Percentiles rank a stretch among this genome's conserved stretches.
Conservation (phyloP, 73 alveolate species). For the Paramecium primaurelia region DNA sequence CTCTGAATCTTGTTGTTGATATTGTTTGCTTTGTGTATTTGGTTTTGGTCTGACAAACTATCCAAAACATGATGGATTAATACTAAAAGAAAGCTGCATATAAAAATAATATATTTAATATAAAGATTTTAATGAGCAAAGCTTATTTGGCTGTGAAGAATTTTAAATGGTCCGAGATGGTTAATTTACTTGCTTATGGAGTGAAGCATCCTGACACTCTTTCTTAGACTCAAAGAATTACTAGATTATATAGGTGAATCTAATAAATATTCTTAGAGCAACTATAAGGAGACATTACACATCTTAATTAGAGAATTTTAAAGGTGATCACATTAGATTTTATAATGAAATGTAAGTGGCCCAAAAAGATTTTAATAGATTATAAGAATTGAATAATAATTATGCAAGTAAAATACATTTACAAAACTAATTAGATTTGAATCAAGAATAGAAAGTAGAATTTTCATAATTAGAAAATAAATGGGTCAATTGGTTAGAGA, state of each 20-base stretch:
- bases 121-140: constrained; percentile 52
- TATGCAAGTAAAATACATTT: neutral
- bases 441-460: neutral
- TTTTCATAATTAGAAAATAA: neutral
- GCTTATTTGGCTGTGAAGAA: constrained; percentile 61
- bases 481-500: constrained; percentile 30
- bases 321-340: neutral
- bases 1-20: neutral
- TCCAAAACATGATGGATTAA: neutral
- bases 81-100: neutral
- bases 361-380: constrained; percentile 35
- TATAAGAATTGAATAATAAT: constrained; percentile 27
- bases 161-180: constrained; percentile 60
- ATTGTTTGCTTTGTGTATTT: neutral
- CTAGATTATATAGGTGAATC: constrained; percentile 53
- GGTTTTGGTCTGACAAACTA: neutral
- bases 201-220: constrained; percentile 45
- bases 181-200: constrained; percentile 53
- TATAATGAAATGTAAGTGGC: neutral
- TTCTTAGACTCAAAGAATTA: constrained; percentile 28
- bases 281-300: constrained; percentile 52
- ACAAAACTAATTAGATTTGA: neutral
- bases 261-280: constrained; percentile 23
- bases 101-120: neutral
- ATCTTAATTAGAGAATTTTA: constrained; percentile 28